phyloP scores from a whole-genome alignment of 2,329 filamentous ascomycete species.

The Karstenula rhodostoma region DNA sequence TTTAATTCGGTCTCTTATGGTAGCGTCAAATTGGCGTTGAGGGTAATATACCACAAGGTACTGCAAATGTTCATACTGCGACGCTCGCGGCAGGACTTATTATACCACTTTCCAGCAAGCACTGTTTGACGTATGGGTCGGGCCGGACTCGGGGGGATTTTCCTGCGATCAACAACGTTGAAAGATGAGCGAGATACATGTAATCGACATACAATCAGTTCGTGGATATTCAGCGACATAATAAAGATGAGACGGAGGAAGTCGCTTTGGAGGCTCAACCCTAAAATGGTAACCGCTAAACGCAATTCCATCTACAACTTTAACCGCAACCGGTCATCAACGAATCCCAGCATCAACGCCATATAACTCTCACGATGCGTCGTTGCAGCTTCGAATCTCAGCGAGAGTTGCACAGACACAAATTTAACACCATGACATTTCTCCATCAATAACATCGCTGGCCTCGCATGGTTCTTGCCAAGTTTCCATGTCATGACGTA shows the following conservation, averaged over 20 bases:
- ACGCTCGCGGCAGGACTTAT: not conserved
- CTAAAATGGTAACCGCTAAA: slow-evolving; percentile 12
- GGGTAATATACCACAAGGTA: not conserved
- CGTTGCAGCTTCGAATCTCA: not conserved
- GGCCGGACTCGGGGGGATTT: not conserved
- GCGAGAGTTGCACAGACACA: not conserved
- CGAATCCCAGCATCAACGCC: not conserved
- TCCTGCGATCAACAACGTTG: not conserved
- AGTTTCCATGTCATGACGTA: slow-evolving; percentile 21
- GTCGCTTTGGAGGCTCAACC: not conserved
- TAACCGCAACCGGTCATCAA: not conserved
- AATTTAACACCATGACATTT: not conserved
- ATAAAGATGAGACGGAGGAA: not conserved
- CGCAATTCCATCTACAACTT: slow-evolving; percentile 8
- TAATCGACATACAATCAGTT: not conserved
- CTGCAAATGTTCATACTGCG: not conserved
- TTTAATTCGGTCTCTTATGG: not conserved
- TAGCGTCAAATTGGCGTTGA: not conserved
- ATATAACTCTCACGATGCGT: not conserved
- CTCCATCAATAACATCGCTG: not conserved
- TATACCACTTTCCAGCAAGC: not conserved
- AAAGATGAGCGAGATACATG: no score
- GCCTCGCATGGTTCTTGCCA: slow-evolving; percentile 11
- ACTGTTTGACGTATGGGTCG: no score
- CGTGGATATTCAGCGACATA: not conserved